phyloP scores from a whole-genome alignment of 1,139 yeast species.

The Hansenula sp. region DNA sequence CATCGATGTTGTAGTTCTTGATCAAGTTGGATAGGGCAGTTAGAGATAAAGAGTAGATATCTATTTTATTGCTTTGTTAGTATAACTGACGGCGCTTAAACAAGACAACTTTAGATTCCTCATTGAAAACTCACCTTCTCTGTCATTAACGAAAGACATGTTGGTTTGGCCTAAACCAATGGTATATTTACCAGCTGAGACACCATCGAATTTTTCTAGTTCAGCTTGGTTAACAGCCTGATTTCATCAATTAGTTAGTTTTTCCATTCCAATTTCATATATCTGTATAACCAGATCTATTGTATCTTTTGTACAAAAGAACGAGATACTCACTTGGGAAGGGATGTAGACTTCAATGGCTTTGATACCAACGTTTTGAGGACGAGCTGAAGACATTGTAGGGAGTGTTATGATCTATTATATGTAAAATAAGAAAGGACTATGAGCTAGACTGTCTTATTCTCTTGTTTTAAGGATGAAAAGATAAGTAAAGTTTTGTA shows the following conservation, averaged over 20 bases:
- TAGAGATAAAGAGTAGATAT: conserved; percentile 86
- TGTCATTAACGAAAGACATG: conserved; percentile 95
- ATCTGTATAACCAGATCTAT: too few relatives aligned
- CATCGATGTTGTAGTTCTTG: conserved; percentile 78
- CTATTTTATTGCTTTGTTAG: conserved; percentile 30
- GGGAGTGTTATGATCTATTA: not conserved
- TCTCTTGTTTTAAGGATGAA: not conserved
- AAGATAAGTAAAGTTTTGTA: too few relatives aligned
- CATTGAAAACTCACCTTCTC: conserved; percentile 57
- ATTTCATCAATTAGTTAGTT: not conserved
- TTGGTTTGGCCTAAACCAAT: conserved; percentile 98
- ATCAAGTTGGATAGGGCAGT: conserved; percentile 79
- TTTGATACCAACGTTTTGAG: conserved; percentile 91
- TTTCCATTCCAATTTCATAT: not conserved
- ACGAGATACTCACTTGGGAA: conserved; percentile 40
- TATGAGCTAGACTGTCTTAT: not conserved
- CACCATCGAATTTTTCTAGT: conserved; percentile 79
- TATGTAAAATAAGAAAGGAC: not conserved
- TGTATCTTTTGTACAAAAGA: not conserved
- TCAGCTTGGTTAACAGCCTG: conserved; percentile 85
- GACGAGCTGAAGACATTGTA: conserved; percentile 26
- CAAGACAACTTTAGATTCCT: not conserved
- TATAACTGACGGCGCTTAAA: not conserved
- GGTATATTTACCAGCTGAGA: conserved; percentile 94
- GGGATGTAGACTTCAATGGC: conserved; percentile 94